These are phyloP conservation scores for Phytophthora chlamydospora DNA, from an alignment of 352 stramenopile genomes.

Conservation along the genomic window DNA sequence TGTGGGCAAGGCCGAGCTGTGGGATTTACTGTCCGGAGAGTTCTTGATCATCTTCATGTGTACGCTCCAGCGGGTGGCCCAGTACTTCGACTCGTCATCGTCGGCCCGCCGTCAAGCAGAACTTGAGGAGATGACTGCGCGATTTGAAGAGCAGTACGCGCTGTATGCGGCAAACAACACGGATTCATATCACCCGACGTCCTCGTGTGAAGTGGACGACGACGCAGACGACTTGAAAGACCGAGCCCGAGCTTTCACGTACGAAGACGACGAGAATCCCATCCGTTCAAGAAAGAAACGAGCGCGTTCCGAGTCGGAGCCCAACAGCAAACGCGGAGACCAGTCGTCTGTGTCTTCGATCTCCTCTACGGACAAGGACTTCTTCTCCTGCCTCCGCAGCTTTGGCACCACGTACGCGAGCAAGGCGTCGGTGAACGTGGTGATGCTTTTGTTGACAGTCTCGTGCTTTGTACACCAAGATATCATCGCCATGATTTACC, in stretches of 20 bases:
- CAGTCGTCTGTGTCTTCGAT: conserved; percentile 14
- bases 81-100: conserved; percentile 72
- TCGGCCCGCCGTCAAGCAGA: conserved; percentile 42
- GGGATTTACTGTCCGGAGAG: conserved; percentile 55
- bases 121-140: conserved; percentile 40
- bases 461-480: conserved; percentile 84
- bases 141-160: conserved; percentile 60
- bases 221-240: conserved; percentile 58
- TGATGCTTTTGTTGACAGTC: conserved; percentile 79
- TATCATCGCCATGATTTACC: conserved; percentile 75
- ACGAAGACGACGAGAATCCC: conserved; percentile 32
- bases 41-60: conserved; percentile 81
- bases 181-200: conserved; percentile 45
- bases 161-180: conserved; percentile 46
- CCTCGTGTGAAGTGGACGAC: conserved; percentile 60
- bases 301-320: conserved; percentile 2
- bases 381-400: conserved; percentile 66
- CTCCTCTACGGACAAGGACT: conserved; percentile 49
- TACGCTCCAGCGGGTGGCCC: conserved; percentile 67
- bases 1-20: conserved; percentile 46
- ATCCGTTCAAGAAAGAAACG: conserved; percentile 22
- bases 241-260: conserved; percentile 41
- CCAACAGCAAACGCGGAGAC: conserved; percentile 16
- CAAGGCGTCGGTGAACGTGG: conserved; percentile 77
- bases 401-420: conserved; percentile 79